A percentile compares a stretch with the other conserved stretches of the same genome.
Evolutionary conservation across 2,329 filamentous ascomycete species (phyloP).

Genomic region (Blastomyces percursus): DNA sequence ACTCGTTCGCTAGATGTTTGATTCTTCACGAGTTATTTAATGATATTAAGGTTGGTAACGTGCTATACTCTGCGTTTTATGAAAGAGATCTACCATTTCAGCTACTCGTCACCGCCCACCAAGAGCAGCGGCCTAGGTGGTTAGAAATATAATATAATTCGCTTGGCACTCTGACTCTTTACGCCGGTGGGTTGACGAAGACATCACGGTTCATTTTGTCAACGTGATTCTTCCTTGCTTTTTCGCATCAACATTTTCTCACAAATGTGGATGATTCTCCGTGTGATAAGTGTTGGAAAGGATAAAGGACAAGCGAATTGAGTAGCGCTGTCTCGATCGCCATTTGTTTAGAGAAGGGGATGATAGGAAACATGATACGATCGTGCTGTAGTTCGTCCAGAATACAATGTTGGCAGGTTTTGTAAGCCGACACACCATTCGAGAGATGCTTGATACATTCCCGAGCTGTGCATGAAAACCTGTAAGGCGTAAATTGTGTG

Average conservation of each 20-base stretch:
- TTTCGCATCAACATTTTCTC: background rate
- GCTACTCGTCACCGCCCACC: no score
- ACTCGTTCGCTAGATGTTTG: background rate
- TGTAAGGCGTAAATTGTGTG: background rate
- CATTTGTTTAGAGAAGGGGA: background rate
- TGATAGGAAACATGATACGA: background rate
- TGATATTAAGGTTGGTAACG: background rate
- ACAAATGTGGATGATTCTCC: background rate
- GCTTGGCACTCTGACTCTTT: background rate
- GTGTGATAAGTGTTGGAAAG: background rate
- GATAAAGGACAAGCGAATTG: background rate
- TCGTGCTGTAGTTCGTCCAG: background rate
- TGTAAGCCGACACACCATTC: background rate
- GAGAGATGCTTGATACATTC: background rate
- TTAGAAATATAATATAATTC: background rate
- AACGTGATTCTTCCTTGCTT: background rate
- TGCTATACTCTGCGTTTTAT: no score
- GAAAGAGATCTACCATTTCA: no score
- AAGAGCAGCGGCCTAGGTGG: background rate
- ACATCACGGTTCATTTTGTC: background rate
- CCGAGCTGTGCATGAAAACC: background rate
- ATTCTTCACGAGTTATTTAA: background rate
- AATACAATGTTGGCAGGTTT: background rate
- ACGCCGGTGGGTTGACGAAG: background rate
- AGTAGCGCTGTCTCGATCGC: background rate